Conservation (phyloP, 2,329 filamentous ascomycete genomes). For the Aureobasidium sp. region DNA sequence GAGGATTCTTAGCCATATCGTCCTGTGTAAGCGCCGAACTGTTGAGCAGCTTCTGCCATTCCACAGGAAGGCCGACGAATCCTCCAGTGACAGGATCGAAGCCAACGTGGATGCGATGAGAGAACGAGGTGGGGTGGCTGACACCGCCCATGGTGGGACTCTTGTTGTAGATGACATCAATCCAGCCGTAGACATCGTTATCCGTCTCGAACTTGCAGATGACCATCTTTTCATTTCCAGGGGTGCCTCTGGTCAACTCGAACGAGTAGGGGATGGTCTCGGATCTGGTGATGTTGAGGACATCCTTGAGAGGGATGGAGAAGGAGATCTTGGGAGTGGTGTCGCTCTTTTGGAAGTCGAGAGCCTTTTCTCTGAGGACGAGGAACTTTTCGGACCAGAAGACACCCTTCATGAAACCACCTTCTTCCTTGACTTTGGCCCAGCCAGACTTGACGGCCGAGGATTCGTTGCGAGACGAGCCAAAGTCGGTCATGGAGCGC, state of each 20-base stretch:
- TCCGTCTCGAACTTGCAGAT: constrained; percentile 93
- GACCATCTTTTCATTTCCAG: constrained; percentile 65
- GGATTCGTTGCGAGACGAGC: constrained; percentile 25
- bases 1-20: constrained; percentile 92
- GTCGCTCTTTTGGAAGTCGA: constrained; percentile 92
- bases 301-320: constrained; percentile 75
- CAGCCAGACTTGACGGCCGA: constrained; percentile 54
- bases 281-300: constrained; percentile 82
- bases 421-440: constrained; percentile 84
- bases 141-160: constrained; percentile 97
- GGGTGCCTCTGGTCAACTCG: constrained; percentile 73
- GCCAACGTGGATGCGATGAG: constrained; percentile 91
- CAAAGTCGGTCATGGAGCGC: constrained; percentile 34
- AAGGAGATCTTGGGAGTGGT: constrained; percentile 74
- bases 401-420: constrained; percentile 71
- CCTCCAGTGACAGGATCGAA: constrained; percentile 94
- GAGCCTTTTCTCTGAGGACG: constrained; percentile 81
- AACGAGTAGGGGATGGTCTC: constrained; percentile 89
- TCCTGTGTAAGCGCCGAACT: constrained; percentile 97
- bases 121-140: constrained; percentile 97
- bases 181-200: constrained; percentile 97
- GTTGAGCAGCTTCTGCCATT: constrained; percentile 95
- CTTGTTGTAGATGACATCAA: constrained; percentile 93
- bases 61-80: constrained; percentile 86
- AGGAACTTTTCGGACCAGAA: constrained; percentile 86